Base-by-base conservation (phyloP, 768 basidiomycete genomes). In the Antrodiella citrinella region DNA sequence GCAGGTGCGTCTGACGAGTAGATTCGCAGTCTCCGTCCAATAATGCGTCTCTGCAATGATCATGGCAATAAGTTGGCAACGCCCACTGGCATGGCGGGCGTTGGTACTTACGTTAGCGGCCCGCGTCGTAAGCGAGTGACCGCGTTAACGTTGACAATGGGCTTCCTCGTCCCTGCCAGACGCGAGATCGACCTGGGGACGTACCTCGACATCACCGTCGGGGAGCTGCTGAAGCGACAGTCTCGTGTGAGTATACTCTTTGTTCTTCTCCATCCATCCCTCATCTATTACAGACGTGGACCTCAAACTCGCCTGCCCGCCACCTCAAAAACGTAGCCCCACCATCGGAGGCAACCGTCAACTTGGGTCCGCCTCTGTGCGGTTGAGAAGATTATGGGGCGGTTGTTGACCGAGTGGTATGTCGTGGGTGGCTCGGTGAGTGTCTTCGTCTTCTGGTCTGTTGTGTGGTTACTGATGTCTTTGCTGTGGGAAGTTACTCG, bases 321-420 rank as follows among this genome's bases (percentile, higher is more conserved):
- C 58, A 21, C 53, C 62, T 0, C 57, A 60, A 25, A 61, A 57
- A 39, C 57, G 56, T 41, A 57, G 54, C 47, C 54, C 56, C 0
- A 56, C 59, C 1, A 46, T 59, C 21, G 43, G 43, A 9, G 53
- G 57, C 4, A 39, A 44, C 11, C 55, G 55, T 12, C 56, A 60
- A 38, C 48, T 45, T 3, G 51, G 57, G 25, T 40, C 15, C 15
- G 59, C 59, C 1, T 53, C 46, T 15, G 50, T 64, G 70, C 81
- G 7, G 82, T 70, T 48, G 80, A 84, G 42, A 62, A 63, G 11
- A 59, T 84, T 2, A 69, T 80, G 44, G 52, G 51, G 2, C 63
- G 77, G 38, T 56, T 86, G 20, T 68, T 76, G 53, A 66, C 67
- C 22, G 85, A 87, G 56, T 87, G 85, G 85, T 76, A 74, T 4